Evolutionary conservation across 2,329 filamentous ascomycete species (phyloP).

Genomic region (Mariannaea elegans): DNA sequence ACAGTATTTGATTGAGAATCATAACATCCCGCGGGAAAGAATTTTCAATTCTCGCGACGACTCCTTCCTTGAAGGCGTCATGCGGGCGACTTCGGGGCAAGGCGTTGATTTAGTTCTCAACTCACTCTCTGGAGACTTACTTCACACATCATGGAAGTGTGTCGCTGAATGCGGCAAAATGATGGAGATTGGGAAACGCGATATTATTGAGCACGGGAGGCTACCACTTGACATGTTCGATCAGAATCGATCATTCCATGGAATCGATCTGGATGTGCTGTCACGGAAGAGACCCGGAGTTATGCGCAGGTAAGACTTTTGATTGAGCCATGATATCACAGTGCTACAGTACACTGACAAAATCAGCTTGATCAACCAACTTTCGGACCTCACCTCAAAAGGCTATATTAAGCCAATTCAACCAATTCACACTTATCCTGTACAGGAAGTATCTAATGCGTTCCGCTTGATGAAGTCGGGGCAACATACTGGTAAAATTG

Average conservation of each 20-base stretch:
- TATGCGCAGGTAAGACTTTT: too few species aligned
- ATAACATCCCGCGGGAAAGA: constrained; percentile 40
- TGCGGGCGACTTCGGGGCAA: constrained; percentile 34
- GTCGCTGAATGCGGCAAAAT: constrained; percentile 46
- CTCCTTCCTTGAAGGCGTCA: constrained; percentile 41
- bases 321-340: too few species aligned
- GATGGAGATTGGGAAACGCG: constrained; percentile 48
- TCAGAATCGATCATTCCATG: too few species aligned
- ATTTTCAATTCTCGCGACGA: constrained; percentile 43
- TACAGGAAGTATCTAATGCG: too few species aligned
- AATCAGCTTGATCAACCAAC: too few species aligned
- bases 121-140: constrained; percentile 41
- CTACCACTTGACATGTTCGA: too few species aligned
- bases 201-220: constrained; percentile 30
- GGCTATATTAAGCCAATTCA: too few species aligned
- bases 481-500: constrained; percentile 51
- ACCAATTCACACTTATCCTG: too few species aligned
- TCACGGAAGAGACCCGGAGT: too few species aligned
- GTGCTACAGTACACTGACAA: too few species aligned
- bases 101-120: constrained; percentile 50
- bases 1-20: constrained; percentile 37
- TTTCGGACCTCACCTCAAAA: too few species aligned
- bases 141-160: constrained; percentile 46
- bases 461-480: constrained; percentile 54
- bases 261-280: too few species aligned